Evolutionary conservation across 768 basidiomycete genomes (phyloP).

Genomic region (Pisolithus marmoratus): DNA sequence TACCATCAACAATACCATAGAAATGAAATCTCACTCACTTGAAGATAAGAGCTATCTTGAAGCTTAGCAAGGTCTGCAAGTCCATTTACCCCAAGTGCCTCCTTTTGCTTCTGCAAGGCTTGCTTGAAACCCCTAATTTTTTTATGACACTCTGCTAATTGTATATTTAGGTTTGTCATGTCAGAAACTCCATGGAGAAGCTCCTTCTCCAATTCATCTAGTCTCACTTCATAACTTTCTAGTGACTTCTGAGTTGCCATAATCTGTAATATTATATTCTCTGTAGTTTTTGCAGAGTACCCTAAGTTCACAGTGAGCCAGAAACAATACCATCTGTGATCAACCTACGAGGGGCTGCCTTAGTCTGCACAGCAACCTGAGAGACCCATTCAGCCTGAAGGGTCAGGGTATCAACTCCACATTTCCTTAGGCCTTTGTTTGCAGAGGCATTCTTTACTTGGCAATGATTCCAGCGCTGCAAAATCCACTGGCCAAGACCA

Average conservation of each 20-base stretch:
- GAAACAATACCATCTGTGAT: background rate
- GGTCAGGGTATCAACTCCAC: too few species aligned
- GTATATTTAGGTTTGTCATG: background rate
- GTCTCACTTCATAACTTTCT: background rate
- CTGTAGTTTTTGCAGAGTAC: background rate
- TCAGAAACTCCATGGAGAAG: background rate
- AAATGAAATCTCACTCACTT: background rate
- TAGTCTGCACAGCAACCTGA: too few species aligned
- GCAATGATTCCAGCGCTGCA: too few species aligned
- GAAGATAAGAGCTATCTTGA: conserved; percentile 9
- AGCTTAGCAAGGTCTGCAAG: background rate
- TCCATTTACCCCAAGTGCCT: too few species aligned
- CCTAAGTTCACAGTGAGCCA: background rate
- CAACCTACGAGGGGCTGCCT: too few species aligned
- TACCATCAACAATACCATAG: too few species aligned
- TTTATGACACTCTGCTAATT: background rate
- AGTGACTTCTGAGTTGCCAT: background rate
- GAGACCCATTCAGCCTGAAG: too few species aligned
- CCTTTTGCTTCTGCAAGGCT: background rate
- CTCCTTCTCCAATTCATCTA: conserved; percentile 3
- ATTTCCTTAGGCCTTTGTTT: too few species aligned
- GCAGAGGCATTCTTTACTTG: too few species aligned
- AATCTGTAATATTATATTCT: background rate
- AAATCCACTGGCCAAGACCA: too few species aligned
- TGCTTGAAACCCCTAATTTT: background rate